Conservation (phyloP, 495 filamentous ascomycete genomes). For the Mytilinidion resinicola region DNA sequence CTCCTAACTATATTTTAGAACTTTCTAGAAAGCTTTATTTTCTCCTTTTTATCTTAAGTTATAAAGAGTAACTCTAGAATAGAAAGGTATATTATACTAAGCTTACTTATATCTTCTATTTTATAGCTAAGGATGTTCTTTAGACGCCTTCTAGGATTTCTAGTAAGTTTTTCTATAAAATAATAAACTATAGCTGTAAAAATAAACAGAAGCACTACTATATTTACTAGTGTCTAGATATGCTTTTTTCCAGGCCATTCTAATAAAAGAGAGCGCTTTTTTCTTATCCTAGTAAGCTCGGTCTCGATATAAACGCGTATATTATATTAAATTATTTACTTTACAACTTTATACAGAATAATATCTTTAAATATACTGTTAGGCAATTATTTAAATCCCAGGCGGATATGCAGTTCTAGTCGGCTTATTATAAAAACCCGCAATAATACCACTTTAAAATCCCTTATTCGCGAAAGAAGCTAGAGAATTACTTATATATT, state of each 20-base stretch:
- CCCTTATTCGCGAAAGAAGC: constrained; percentile 22
- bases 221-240: constrained; percentile 32
- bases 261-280: not conserved
- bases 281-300: constrained; percentile 3
- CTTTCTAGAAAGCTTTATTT: constrained; percentile 15
- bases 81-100: constrained; percentile 23
- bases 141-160: constrained; percentile 8
- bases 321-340: constrained; percentile 31
- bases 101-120: not conserved
- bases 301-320: constrained; percentile 29
- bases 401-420: constrained; percentile 26
- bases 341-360: constrained; percentile 29
- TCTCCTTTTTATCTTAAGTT: constrained; percentile 12
- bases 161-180: not conserved
- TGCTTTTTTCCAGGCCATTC: constrained; percentile 39
- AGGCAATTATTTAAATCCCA: constrained; percentile 7
- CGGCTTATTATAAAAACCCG: constrained; percentile 33
- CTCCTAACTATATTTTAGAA: constrained; percentile 33
- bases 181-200: not conserved
- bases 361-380: constrained; percentile 9
- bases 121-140: constrained; percentile 9
- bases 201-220: constrained; percentile 33
- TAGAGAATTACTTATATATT: too few relatives aligned
- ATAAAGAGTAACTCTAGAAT: constrained; percentile 23
- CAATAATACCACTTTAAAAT: constrained; percentile 11